phyloP scores from a whole-genome alignment of 192 early-diverging fungal species.

The Coemansia sp. region DNA sequence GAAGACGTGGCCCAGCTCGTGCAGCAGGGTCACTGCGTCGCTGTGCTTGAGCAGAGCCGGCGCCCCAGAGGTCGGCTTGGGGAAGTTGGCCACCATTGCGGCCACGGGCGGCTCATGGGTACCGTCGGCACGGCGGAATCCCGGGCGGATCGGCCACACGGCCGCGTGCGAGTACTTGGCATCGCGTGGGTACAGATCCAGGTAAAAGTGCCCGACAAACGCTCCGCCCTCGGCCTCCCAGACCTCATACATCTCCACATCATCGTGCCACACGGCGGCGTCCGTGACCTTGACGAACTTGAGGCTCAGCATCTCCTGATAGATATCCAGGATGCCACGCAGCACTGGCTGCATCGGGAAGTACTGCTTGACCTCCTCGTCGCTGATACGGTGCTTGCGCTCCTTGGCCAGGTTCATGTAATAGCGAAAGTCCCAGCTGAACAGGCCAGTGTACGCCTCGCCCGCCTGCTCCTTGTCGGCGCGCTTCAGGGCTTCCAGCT shows the following conservation, averaged over 20 bases:
- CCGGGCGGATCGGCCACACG: conserved; percentile 68
- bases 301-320: conserved; percentile 66
- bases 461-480: conserved; percentile 45
- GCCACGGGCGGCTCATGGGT: conserved; percentile 57
- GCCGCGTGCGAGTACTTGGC: conserved; percentile 77
- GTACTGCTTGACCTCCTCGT: conserved; percentile 75
- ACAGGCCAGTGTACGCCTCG: conserved; percentile 57
- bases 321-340: conserved; percentile 65
- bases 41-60: conserved; percentile 74
- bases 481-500: conserved; percentile 60
- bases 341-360: conserved; percentile 64
- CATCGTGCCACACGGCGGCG: conserved; percentile 65
- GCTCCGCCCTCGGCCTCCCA: conserved; percentile 58
- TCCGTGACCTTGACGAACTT: conserved; percentile 59
- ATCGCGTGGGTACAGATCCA: conserved; percentile 71
- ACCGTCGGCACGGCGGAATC: conserved; percentile 53
- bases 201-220: conserved; percentile 67
- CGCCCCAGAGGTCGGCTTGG: conserved; percentile 56
- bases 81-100: conserved; percentile 68
- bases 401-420: conserved; percentile 68
- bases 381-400: conserved; percentile 66
- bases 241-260: conserved; percentile 72
- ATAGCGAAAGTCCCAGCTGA: conserved; percentile 70
- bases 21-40: conserved; percentile 78
- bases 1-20: conserved; percentile 74